These are phyloP conservation scores for Xylariomycetidae sp. DNA, from an alignment of 2,329 filamentous ascomycete genomes.

Conservation along the genomic window DNA sequence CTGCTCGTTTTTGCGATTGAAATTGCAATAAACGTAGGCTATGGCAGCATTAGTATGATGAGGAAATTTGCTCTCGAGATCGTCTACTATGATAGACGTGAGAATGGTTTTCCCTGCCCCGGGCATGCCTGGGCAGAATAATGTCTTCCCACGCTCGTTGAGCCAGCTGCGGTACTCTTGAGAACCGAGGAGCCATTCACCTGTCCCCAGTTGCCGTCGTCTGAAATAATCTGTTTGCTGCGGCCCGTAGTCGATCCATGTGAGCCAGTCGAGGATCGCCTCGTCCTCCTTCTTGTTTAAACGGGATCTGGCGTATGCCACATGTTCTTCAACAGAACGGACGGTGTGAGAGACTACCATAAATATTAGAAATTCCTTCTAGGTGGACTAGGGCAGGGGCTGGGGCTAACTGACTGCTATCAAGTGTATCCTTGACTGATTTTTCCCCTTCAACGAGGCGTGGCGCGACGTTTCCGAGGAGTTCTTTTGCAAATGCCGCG, in stretches of 20 bases:
- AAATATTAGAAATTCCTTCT: not conserved
- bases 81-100: constrained; percentile 35
- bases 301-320: not conserved
- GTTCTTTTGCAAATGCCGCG: constrained; percentile 18
- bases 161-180: constrained; percentile 9
- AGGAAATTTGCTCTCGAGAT: constrained; percentile 26
- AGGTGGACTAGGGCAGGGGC: too few species aligned
- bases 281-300: not conserved
- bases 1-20: constrained; percentile 32
- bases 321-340: constrained; percentile 2
- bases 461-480: not conserved
- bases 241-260: constrained; percentile 26
- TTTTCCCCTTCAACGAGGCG: too few species aligned
- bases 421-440: not conserved
- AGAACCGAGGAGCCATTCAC: constrained; percentile 13
- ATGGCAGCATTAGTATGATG: constrained; percentile 19
- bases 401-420: not conserved
- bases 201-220: constrained; percentile 33
- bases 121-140: constrained; percentile 44
- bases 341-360: not conserved
- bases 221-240: constrained; percentile 36
- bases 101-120: constrained; percentile 46
- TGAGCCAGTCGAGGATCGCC: constrained; percentile 35
- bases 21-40: constrained; percentile 45
- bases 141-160: constrained; percentile 17